Evolutionary conservation across 805 yeast species (phyloP).

Genomic region (Monosporozyma servazzii): DNA sequence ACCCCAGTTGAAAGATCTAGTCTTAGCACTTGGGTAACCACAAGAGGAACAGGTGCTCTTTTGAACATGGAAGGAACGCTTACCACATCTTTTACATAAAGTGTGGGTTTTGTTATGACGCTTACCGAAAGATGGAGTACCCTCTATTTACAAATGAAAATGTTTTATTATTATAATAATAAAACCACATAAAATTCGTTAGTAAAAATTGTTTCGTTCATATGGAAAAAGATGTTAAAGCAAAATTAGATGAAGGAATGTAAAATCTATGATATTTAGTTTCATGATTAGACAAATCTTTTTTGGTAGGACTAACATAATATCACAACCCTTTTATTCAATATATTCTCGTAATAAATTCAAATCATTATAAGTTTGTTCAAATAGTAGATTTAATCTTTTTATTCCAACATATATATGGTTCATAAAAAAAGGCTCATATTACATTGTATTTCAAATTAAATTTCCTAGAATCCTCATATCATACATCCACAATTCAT

Average conservation of each 20-base stretch:
- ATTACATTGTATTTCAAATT: no score
- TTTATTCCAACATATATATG: neutral
- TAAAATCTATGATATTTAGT: no score
- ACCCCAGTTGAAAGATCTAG: slow-evolving; percentile 99
- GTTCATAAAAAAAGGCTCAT: neutral
- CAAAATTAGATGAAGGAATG: no score
- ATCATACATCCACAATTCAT: neutral
- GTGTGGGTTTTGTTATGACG: slow-evolving; percentile 99
- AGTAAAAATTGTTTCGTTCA: slow-evolving; percentile 1
- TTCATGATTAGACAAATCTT: no score
- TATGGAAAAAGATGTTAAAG: neutral
- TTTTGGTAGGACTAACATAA: no score
- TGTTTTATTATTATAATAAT: slow-evolving; percentile 1
- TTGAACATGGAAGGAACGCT: slow-evolving; percentile 97
- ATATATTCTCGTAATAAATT: neutral
- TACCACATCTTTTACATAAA: slow-evolving; percentile 98
- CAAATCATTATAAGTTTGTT: neutral
- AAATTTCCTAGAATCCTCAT: neutral
- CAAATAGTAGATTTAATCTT: neutral
- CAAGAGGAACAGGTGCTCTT: slow-evolving; percentile 98
- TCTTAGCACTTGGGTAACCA: slow-evolving; percentile 99
- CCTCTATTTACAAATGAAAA: slow-evolving; percentile 47
- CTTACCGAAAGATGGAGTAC: slow-evolving; percentile 99
- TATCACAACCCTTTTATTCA: neutral
- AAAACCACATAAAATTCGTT: neutral